A percentile compares a stretch with the other conserved stretches of the same genome.
Evolutionary conservation across 2,329 filamentous ascomycete genomes (phyloP).

Genomic region (Colletotrichum tropicicola): DNA sequence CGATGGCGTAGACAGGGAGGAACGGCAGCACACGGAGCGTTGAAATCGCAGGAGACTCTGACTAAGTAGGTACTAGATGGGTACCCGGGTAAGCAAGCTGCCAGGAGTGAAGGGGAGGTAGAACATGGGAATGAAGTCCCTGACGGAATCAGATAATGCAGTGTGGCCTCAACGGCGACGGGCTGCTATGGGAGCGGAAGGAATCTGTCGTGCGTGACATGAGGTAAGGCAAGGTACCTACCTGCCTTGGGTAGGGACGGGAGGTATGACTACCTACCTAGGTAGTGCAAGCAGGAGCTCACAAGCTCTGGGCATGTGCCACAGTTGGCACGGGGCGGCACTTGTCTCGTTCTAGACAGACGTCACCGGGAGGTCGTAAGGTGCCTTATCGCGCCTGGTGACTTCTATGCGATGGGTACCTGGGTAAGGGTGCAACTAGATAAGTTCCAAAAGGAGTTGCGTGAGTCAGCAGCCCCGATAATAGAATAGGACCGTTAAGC

Average conservation of each 20-base stretch:
- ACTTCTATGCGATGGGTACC: too few relatives aligned
- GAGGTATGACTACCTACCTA: neutral
- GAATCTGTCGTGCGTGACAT: neutral
- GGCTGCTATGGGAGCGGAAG: neutral
- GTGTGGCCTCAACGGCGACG: neutral
- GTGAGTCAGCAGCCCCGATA: too few relatives aligned
- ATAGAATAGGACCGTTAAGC: too few relatives aligned
- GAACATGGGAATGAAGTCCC: too few relatives aligned
- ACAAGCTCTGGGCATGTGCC: conserved; percentile 31
- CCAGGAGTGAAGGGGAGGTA: too few relatives aligned
- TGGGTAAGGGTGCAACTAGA: too few relatives aligned
- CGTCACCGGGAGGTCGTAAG: conserved; percentile 3
- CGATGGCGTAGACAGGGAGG: neutral
- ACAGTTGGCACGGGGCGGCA: conserved; percentile 2
- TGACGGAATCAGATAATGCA: neutral
- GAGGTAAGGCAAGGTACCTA: too few relatives aligned
- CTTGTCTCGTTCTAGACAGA: neutral
- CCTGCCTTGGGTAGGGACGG: too few relatives aligned
- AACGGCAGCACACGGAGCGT: neutral
- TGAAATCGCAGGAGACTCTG: neutral
- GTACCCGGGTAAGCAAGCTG: too few relatives aligned
- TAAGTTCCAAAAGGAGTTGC: too few relatives aligned
- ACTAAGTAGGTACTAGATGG: neutral
- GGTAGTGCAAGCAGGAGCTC: conserved; percentile 11
- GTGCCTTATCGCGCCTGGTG: neutral